Evolutionary conservation across 768 basidiomycete species (phyloP), one percentile per base, ranked within the genome.

Genomic region (Amanita exitialis): DNA sequence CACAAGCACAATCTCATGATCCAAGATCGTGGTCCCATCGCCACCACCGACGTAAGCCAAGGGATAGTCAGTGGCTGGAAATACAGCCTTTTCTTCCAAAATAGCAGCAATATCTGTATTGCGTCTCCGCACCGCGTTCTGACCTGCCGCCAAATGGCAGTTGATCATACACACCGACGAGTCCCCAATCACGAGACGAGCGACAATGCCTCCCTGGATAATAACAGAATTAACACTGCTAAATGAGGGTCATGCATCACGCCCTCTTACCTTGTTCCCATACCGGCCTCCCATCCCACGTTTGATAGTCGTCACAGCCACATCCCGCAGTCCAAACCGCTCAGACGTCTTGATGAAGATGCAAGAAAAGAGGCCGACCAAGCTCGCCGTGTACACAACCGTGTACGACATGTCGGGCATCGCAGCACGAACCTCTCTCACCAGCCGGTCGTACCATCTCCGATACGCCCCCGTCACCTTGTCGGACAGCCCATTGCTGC

Each of bases 101-200:
- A 98, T 87, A 0, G 82, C 85, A 5, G 87, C 83, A 9, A 93
- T 71, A 65, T 99, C 95, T 2, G 84, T 80, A 58, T 96, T 96
- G 15, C 95, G 77, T 54, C 86, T 75, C 1, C 86, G 77, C 15
- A 86, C 77, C 45, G 87, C 86, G 51, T 79, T 77, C 60, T 97
- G 94, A 1, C 95, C 95, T 5, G 91, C 90, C n/a, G 94, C 95
- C 53, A 99, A 77, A 73, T 99, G 95, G 57, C 89, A 92, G 67
- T 99, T 99, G 69, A 98, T 81, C 60, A 96, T 86, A 66, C 95
- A 98, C 12, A 97, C 62, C 0, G 90, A 94, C 1, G 93, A 87
- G 64, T 97, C 92, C 53, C 92, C 92, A 41, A 98, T 75, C 6
- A 93, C 79, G 54, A 96, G 82, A 16, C 94, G 80, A 3, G 87